Conservation (phyloP, 2,329 filamentous ascomycete species). For the Sordariomycetes sp. region DNA sequence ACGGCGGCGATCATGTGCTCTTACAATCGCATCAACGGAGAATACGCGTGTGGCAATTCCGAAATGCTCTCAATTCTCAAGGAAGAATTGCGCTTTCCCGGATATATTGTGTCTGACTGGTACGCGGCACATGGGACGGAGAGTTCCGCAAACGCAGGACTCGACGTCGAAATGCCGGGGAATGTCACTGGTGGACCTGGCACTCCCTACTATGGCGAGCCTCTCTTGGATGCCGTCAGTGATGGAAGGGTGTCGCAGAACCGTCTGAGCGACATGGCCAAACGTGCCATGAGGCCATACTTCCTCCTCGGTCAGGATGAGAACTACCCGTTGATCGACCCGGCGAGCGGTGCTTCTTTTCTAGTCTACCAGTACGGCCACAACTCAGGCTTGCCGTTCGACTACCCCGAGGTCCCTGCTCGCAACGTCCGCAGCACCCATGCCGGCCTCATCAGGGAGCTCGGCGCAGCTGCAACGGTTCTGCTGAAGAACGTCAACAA, state of each 20-base stretch:
- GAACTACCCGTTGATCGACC: slow-evolving; percentile 21
- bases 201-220: slow-evolving; percentile 2
- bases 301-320: slow-evolving; percentile 42
- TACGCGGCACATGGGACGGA: slow-evolving; percentile 32
- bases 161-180: slow-evolving; percentile 35
- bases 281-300: slow-evolving; percentile 37
- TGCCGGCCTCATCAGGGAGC: slow-evolving; percentile 17
- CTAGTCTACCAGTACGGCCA: background rate
- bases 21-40: slow-evolving; percentile 29
- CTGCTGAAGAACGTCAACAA: slow-evolving; percentile 25
- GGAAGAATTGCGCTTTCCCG: slow-evolving; percentile 39
- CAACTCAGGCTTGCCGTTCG: slow-evolving; percentile 24
- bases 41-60: slow-evolving; percentile 37
- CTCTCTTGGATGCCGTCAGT: background rate
- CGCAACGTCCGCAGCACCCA: slow-evolving; percentile 22
- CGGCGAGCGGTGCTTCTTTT: background rate
- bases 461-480: slow-evolving; percentile 25
- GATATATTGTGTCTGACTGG: slow-evolving; percentile 35
- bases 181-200: slow-evolving; percentile 41
- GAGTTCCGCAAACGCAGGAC: slow-evolving; percentile 22
- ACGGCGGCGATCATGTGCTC: slow-evolving; percentile 18
- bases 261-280: slow-evolving; percentile 15
- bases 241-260: slow-evolving; percentile 30
- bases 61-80: slow-evolving; percentile 37
- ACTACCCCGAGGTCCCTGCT: slow-evolving; percentile 19